These are phyloP conservation scores for Spathaspora sp. DNA, from an alignment of 805 yeast species.

Conservation along the genomic window DNA sequence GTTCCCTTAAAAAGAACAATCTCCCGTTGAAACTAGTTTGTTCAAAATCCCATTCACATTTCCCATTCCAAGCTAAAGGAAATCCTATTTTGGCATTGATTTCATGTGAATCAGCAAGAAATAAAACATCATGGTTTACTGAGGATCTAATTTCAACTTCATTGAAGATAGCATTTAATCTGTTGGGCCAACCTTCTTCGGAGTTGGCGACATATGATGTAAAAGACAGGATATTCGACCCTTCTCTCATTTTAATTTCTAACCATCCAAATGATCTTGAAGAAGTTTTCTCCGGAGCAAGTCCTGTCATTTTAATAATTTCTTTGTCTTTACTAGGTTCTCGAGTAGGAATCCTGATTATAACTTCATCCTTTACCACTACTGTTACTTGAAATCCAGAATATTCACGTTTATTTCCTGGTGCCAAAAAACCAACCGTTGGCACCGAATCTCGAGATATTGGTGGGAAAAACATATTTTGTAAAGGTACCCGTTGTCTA, in stretches of 20 bases:
- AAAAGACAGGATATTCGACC: constrained; percentile 45
- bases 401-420: constrained; percentile 55
- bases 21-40: constrained; percentile 50
- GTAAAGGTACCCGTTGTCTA: constrained; percentile 68
- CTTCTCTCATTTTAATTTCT: constrained; percentile 59
- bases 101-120: constrained; percentile 56
- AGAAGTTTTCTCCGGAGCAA: constrained; percentile 4
- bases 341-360: constrained; percentile 75
- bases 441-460: constrained; percentile 52
- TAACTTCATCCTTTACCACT: constrained; percentile 59
- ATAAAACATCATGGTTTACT: constrained; percentile 81
- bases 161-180: constrained; percentile 41
- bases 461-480: constrained; percentile 64
- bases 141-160: constrained; percentile 71
- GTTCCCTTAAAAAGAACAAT: constrained; percentile 76
- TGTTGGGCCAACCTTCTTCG: constrained; percentile 53
- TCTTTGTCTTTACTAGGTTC: constrained; percentile 74
- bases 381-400: constrained; percentile 55
- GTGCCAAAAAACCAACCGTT: constrained; percentile 20
- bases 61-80: constrained; percentile 84
- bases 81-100: constrained; percentile 57
- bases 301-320: constrained; percentile 12
- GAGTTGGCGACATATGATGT: constrained; percentile 51
- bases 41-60: constrained; percentile 62
- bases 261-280: constrained; percentile 88